Evolutionary conservation across 2,329 filamentous ascomycete genomes (phyloP).

Genomic region (Purpureocillium takamizusanense): DNA sequence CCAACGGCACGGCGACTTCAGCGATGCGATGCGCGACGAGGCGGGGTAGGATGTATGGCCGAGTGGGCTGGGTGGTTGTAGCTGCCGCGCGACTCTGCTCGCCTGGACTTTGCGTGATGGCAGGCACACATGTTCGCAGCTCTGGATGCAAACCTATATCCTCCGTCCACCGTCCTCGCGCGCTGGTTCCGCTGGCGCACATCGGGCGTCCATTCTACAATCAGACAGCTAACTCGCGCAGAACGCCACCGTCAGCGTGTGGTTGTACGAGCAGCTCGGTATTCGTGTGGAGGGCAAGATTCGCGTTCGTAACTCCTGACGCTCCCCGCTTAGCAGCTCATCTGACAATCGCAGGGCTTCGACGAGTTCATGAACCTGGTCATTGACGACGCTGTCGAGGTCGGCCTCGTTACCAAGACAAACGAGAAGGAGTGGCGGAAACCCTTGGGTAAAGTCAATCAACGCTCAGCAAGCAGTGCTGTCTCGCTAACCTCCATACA

Average conservation of each 20-base stretch:
- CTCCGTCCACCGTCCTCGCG: no score
- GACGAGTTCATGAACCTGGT: conserved; percentile 99
- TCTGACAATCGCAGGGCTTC: conserved; percentile 59
- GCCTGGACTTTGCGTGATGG: no score
- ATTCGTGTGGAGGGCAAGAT: conserved; percentile 97
- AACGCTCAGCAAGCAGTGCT: no score
- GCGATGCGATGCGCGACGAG: no score
- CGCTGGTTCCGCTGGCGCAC: no score
- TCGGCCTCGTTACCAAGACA: conserved; percentile 74
- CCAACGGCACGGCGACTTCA: no score
- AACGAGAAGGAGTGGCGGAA: conserved; percentile 68
- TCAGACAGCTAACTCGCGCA: conserved; percentile 27
- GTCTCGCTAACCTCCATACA: conserved; percentile 26
- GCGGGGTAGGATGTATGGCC: no score
- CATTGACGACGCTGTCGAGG: conserved; percentile 89
- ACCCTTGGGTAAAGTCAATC: conserved; percentile 53
- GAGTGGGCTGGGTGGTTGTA: no score
- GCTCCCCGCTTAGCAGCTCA: not conserved
- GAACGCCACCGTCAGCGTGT: conserved; percentile 81
- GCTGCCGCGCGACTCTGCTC: no score
- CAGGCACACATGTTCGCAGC: no score
- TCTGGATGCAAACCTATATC: no score
- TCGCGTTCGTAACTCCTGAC: conserved; percentile 49
- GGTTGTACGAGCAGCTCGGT: conserved; percentile 92
- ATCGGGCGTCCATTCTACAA: no score